Conservation (phyloP, 2,329 filamentous ascomycete genomes). For the Colletotrichum spinosum region DNA sequence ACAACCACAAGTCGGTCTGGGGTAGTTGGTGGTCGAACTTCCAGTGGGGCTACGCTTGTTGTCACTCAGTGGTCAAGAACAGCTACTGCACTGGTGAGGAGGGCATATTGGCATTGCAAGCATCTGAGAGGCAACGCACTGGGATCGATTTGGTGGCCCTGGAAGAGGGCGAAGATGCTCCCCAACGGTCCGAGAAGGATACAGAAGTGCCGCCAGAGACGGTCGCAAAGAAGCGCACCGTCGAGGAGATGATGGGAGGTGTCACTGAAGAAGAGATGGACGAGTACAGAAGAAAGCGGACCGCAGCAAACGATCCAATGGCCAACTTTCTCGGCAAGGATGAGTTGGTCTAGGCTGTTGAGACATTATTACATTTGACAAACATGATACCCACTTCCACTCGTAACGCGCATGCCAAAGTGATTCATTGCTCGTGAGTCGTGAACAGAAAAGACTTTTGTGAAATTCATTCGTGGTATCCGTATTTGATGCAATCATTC, state of each 20-base stretch:
- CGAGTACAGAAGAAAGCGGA: conserved; percentile 81
- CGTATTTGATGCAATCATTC: conserved; percentile 49
- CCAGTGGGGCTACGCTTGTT: conserved; percentile 96
- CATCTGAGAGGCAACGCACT: conserved; percentile 72
- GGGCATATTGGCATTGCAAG: conserved; percentile 83
- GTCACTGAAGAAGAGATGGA: conserved; percentile 89
- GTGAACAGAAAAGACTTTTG: conserved; percentile 30
- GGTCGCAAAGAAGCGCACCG: conserved; percentile 74
- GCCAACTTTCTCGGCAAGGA: conserved; percentile 82
- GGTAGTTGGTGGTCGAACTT: conserved; percentile 98
- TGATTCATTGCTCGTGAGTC: neutral
- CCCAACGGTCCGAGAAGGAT: conserved; percentile 45
- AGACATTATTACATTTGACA: conserved; percentile 28
- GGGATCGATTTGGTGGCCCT: conserved; percentile 55
- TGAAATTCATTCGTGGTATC: conserved; percentile 38
- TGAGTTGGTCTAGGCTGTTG: conserved; percentile 63
- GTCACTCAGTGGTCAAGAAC: conserved; percentile 93
- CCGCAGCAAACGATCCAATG: conserved; percentile 87
- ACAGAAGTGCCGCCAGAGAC: conserved; percentile 45
- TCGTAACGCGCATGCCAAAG: conserved; percentile 23
- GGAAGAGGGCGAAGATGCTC: conserved; percentile 39
- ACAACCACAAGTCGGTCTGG: conserved; percentile 95
- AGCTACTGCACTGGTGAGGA: conserved; percentile 97
- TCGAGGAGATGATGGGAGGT: conserved; percentile 82
- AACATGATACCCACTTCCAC: conserved; percentile 37